A percentile compares a stretch with the other conserved stretches of the same genome.
phyloP scores from a whole-genome alignment of 2,329 filamentous ascomycete species.

The Talaromyces islandicus region DNA sequence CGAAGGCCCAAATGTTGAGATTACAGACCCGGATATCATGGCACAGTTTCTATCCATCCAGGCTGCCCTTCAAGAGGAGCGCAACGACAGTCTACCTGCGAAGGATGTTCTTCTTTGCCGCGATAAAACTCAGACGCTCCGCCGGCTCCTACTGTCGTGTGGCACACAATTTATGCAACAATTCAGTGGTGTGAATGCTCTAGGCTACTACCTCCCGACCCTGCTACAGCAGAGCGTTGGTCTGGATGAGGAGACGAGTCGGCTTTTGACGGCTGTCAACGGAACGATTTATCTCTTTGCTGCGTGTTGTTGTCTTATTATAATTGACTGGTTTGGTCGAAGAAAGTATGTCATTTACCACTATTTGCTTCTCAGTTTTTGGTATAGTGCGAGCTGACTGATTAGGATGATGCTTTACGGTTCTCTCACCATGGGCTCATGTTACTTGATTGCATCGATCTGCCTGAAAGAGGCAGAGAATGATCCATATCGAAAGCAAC shows the following conservation, averaged over 20 bases:
- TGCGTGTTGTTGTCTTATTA: slow-evolving; percentile 10
- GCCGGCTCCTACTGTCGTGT: slow-evolving; percentile 37
- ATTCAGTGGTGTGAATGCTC: slow-evolving; percentile 22
- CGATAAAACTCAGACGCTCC: slow-evolving; percentile 39
- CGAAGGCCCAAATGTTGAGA: slow-evolving; percentile 11
- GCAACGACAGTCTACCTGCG: slow-evolving; percentile 28
- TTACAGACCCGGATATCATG: slow-evolving; percentile 17
- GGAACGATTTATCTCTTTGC: slow-evolving; percentile 13
- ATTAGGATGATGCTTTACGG: slow-evolving; percentile 14
- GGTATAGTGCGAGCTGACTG: background rate
- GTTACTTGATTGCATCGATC: slow-evolving; percentile 12
- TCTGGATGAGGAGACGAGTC: slow-evolving; percentile 3
- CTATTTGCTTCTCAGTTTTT: background rate
- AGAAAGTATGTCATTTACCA: slow-evolving; percentile 7
- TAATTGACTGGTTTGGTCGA: slow-evolving; percentile 15
- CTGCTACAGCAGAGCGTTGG: slow-evolving; percentile 13
- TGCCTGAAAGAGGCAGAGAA: slow-evolving; percentile 10
- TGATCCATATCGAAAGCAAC: slow-evolving; percentile 8
- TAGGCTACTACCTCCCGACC: slow-evolving; percentile 12
- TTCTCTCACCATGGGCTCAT: slow-evolving; percentile 11
- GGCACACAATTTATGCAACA: slow-evolving; percentile 45
- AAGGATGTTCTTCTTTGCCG: slow-evolving; percentile 28
- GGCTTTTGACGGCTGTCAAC: slow-evolving; percentile 14
- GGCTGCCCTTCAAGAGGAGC: slow-evolving; percentile 32
- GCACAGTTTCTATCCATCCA: slow-evolving; percentile 12